Evolutionary conservation across 345 rosid species (phyloP).

Genomic region (Hibiscus mutabilis): DNA sequence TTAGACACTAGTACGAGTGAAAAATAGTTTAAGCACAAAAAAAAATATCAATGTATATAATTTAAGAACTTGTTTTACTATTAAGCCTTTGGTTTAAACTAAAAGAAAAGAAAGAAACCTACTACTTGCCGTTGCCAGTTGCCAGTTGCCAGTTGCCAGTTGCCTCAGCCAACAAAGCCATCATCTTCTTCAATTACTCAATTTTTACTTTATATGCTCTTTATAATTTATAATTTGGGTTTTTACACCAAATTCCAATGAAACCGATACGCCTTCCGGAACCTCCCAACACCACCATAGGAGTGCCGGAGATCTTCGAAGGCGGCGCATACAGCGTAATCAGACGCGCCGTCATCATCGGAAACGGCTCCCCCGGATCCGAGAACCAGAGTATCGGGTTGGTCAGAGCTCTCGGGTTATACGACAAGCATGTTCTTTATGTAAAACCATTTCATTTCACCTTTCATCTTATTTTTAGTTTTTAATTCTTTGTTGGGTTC

Average conservation of each 20-base stretch:
- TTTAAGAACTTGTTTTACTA: constrained; percentile 32
- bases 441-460: constrained; percentile 36
- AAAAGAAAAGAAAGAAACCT: not conserved
- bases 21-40: too few species aligned
- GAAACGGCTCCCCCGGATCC: constrained; percentile 77
- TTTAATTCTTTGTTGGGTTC: not conserved
- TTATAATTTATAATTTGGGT: not conserved
- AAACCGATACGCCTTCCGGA: constrained; percentile 63
- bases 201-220: not conserved
- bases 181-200: not conserved
- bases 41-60: too few species aligned
- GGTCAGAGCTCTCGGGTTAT: constrained; percentile 76
- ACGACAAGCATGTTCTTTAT: constrained; percentile 54
- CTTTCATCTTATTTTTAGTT: not conserved
- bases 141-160: not conserved
- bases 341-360: constrained; percentile 85
- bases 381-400: constrained; percentile 91
- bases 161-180: not conserved
- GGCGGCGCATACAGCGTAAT: constrained; percentile 65
- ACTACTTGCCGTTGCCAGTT: not conserved
- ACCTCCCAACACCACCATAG: constrained; percentile 58
- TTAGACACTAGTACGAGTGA: too few species aligned
- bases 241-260: not conserved
- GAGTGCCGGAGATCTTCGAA: constrained; percentile 89
- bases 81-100: constrained; percentile 66